Conservation (phyloP, 192 early-diverging fungal species). For the Coemansia sp. region DNA sequence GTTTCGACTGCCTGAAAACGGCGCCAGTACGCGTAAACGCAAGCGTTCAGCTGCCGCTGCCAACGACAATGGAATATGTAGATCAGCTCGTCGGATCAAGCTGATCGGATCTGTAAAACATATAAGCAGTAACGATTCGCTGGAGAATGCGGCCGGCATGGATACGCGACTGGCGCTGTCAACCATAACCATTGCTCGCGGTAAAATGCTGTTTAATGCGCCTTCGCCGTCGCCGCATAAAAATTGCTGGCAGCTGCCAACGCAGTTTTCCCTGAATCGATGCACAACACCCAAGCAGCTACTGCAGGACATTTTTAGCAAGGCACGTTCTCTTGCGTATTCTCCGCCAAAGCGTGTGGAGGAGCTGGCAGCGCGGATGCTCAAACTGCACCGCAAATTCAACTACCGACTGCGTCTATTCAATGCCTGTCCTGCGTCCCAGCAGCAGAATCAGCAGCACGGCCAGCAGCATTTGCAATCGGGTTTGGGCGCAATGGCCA, state of each 20-base stretch:
- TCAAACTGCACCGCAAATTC: conserved; percentile 41
- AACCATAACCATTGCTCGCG: conserved; percentile 12
- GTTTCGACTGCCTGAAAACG: not conserved
- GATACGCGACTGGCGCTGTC: conserved; percentile 8
- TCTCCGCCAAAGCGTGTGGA: conserved; percentile 23
- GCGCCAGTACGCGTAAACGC: conserved; percentile 9
- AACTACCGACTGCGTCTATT: conserved; percentile 50
- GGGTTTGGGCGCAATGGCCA: too few relatives aligned
- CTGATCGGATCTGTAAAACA: not conserved
- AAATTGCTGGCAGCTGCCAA: conserved; percentile 20
- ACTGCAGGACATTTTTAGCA: conserved; percentile 18
- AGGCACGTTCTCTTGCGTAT: not conserved
- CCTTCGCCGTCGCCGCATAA: conserved; percentile 10
- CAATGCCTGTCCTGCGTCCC: conserved; percentile 50
- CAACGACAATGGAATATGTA: not conserved
- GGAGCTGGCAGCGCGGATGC: conserved; percentile 41
- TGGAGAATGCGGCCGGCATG: not conserved
- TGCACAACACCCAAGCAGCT: conserved; percentile 8
- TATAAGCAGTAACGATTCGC: not conserved
- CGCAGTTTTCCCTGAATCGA: conserved; percentile 25
- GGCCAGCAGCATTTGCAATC: not conserved
- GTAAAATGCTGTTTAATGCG: conserved; percentile 28
- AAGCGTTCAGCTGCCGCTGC: conserved; percentile 4
- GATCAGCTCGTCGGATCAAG: not conserved
- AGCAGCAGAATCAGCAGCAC: conserved; percentile 32